Base-by-base conservation (phyloP, 2,329 filamentous ascomycete genomes). In the Samsoniella hepiali region DNA sequence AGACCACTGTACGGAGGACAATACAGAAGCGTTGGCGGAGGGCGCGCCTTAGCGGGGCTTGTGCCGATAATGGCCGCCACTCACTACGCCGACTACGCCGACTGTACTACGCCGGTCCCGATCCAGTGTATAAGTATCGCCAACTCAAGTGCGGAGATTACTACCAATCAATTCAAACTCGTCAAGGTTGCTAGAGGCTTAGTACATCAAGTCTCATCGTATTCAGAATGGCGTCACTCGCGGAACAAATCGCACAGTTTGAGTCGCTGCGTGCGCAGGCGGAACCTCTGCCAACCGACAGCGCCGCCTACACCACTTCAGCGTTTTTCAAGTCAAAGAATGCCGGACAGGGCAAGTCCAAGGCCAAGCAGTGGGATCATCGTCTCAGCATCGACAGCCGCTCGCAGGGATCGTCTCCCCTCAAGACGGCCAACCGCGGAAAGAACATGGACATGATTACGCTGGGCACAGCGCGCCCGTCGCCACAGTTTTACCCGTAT, bases 371-470 rank as follows among this genome's bases (percentile, higher is more conserved):
- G 40, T 60, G 56, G 40, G 36, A 49, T 42, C 56, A 59, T 13
- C 56, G 38, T 8, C 56, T 64, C 34, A 64, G 62, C 17, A 13
- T 59, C 4, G 56, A 64, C 27, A 64, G 62, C 42, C 47, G 51
- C 3, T 31, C 47, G 5, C 62, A 64, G 40, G 50, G 56, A 29
- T 60, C 62, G 9, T 64, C 62, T 5, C 62, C 62, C 13, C 57
- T 64, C 31, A 64, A 64, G 50, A 45, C 56, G 42, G 62, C 62
- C 31, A 55, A 54, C 32, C 44, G 49, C 13, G 62, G 56, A 40
- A 55, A 55, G 32, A 58, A 55, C 4, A 55, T 60, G 56, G 62
- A 64, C 56, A 64, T 60, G 56, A 64, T 64, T 22, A 64, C 56
- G 22, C 50, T 64, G 3, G 62, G 62, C 36, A 64, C 62, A 2